Conservation (phyloP, 805 yeast species). For the Yarrowia sp. region DNA sequence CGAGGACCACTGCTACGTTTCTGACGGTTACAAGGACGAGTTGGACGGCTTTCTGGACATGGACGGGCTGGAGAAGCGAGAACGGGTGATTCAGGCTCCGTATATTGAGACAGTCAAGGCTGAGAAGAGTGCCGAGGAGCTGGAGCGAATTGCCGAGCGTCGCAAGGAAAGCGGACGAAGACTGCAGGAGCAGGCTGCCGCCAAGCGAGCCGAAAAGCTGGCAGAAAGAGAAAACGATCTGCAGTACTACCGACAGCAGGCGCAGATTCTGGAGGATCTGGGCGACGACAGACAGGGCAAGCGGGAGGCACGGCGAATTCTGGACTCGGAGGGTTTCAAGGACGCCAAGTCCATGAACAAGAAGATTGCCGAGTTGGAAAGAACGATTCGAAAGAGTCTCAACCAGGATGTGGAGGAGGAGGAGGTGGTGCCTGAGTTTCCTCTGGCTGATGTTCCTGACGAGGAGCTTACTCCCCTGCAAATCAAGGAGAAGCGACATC, state of each 20-base stretch:
- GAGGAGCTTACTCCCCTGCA: slow-evolving; percentile 75
- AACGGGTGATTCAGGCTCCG: slow-evolving; percentile 79
- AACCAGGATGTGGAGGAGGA: slow-evolving; percentile 59
- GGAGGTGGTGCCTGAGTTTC: slow-evolving; percentile 55
- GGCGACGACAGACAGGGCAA: slow-evolving; percentile 45
- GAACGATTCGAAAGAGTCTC: slow-evolving; percentile 63
- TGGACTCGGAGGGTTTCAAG: slow-evolving; percentile 73
- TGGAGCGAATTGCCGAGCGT: slow-evolving; percentile 69
- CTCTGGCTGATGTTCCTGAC: slow-evolving; percentile 79
- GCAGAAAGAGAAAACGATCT: slow-evolving; percentile 77
- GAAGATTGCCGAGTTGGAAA: slow-evolving; percentile 61
- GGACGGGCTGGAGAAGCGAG: slow-evolving; percentile 62
- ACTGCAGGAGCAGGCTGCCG: slow-evolving; percentile 89
- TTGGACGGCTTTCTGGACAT: slow-evolving; percentile 54
- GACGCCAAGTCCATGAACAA: slow-evolving; percentile 68
- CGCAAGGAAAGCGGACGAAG: slow-evolving; percentile 82
- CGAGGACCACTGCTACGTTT: slow-evolving; percentile 74
- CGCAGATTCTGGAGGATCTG: slow-evolving; percentile 46
- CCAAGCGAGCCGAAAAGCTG: slow-evolving; percentile 73
- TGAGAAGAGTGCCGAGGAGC: slow-evolving; percentile 80
- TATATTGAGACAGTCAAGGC: slow-evolving; percentile 55
- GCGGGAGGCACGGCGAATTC: slow-evolving; percentile 51
- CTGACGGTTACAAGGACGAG: slow-evolving; percentile 64
- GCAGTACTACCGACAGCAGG: slow-evolving; percentile 55
- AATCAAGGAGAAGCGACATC: slow-evolving; percentile 81